Percentiles rank a stretch among this genome's conserved stretches.
Evolutionary conservation across 2,329 filamentous ascomycete genomes (phyloP).

Genomic region (Colletotrichum paranaense): DNA sequence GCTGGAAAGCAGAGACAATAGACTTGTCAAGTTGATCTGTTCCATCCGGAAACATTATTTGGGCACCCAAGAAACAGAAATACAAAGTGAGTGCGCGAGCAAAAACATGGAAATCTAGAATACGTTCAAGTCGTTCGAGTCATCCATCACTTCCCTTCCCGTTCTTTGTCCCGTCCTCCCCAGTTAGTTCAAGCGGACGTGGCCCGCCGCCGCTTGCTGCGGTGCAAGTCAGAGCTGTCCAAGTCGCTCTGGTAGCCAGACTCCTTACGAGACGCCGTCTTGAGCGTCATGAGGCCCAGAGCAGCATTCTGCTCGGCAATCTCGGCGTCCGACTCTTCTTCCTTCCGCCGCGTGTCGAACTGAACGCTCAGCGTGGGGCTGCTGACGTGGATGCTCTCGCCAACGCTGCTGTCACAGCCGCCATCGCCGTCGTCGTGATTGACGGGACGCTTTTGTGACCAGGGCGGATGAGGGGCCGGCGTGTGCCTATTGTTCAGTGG

Average conservation of each 20-base stretch:
- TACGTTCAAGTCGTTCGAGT: background rate
- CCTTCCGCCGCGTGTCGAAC: constrained; percentile 4
- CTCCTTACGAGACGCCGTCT: constrained; percentile 38
- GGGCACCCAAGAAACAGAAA: constrained; percentile 22
- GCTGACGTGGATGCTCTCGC: constrained; percentile 36
- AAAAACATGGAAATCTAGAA: constrained; percentile 20
- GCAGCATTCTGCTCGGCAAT: constrained; percentile 59
- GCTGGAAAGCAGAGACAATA: background rate
- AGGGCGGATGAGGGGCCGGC: constrained; percentile 23
- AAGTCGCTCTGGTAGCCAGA: constrained; percentile 33
- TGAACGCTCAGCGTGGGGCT: constrained; percentile 35
- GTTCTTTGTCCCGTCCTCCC: background rate
- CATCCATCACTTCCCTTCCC: background rate
- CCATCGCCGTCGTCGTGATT: constrained; percentile 43
- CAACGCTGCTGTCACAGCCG: constrained; percentile 37
- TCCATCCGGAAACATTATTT: constrained; percentile 5
- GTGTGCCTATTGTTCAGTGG: constrained; percentile 29
- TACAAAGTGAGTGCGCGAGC: constrained; percentile 23
- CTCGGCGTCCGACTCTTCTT: constrained; percentile 34
- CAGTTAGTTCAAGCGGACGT: constrained; percentile 47
- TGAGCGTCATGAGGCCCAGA: constrained; percentile 59
- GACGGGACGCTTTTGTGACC: constrained; percentile 42
- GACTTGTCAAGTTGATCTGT: background rate
- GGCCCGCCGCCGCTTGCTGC: constrained; percentile 54
- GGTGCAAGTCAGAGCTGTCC: constrained; percentile 41